Base-by-base conservation (phyloP, 176 grass and related monocot genomes). In the Musa itinerans region DNA sequence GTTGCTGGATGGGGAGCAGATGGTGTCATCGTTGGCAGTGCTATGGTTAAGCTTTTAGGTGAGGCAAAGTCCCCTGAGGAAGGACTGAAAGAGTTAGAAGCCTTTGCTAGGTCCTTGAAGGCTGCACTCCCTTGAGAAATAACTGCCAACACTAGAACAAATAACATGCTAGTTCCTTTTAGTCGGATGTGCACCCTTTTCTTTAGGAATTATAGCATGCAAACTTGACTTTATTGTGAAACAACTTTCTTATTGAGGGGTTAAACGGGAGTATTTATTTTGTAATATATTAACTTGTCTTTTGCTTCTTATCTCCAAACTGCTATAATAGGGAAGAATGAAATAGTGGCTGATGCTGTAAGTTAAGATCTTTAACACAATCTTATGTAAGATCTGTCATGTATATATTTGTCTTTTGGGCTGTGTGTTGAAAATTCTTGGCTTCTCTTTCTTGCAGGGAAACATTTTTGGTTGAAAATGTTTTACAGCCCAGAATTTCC, bases 11-110 rank as follows among this genome's bases (percentile, higher is more conserved):
- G 96, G 96, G 96, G 96, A 0, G 91, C 96, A 67, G 96, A 99
- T 71, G 96, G 96, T 76, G 91, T 99, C 73, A 99, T 99, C 5
- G 57, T 99, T 0, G 96, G 96, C 4, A 99, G 96, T 9, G 96
- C 91, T 49, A 89, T 99, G 83, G 91, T 99, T 79, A 99, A 77
- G 54, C 78, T 84, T 52, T 78, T 99, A 65, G 86, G 84, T 0
- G 91, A 95, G 68, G 82, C 88, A 64, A 83, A 83, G 20, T 95
- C 88, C 55, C 83, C 96, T 48, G 85, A 99, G 78, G 88, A 99
- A 86, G 91, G 91, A 81, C 82, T 99, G 65, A 94, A 84, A 71
- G 88, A 89, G 69, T 83, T 99, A 16, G 91, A 99, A 74, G 74
- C 87, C 53, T 89, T 92, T 50, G 77, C 89, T 7, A 91, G 81